Conservation (phyloP, 2,329 filamentous ascomycete species). For the Trichoderma oligosporum region DNA sequence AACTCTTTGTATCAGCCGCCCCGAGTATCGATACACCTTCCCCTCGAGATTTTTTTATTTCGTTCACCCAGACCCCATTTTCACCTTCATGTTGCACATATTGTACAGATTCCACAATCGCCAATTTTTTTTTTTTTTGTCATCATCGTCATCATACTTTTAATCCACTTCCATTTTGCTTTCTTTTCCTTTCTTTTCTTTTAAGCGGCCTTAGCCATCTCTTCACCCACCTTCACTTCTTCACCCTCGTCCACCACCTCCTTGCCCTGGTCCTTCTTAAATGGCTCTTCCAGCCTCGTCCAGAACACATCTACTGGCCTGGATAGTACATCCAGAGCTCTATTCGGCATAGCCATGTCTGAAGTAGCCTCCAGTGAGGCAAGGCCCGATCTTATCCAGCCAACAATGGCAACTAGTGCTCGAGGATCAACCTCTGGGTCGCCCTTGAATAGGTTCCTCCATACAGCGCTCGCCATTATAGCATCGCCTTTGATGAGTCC, state of each 20-base stretch:
- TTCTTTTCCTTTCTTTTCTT: not conserved
- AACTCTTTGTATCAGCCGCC: not conserved
- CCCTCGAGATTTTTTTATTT: not conserved
- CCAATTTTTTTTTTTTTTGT: not conserved
- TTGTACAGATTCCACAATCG: not conserved
- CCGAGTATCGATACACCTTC: not conserved
- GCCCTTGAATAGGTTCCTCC: conserved; percentile 89
- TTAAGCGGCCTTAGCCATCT: conserved; percentile 12
- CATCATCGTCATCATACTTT: not conserved
- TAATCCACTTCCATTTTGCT: too few relatives aligned
- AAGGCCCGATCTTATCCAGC: conserved; percentile 52
- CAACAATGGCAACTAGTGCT: conserved; percentile 51
- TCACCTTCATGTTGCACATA: not conserved
- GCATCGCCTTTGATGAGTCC: conserved; percentile 73
- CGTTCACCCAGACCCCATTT: not conserved
- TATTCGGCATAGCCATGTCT: conserved; percentile 40
- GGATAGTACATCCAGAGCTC: conserved; percentile 34
- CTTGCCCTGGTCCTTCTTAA: conserved; percentile 33
- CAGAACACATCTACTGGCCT: conserved; percentile 43
- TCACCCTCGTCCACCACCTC: conserved; percentile 14
- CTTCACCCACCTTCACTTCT: not conserved
- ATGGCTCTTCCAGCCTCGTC: conserved; percentile 40
- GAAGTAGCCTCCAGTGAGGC: conserved; percentile 47
- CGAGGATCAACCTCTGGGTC: conserved; percentile 49
- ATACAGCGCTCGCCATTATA: conserved; percentile 75